Evolutionary conservation across 768 basidiomycete genomes (phyloP), one percentile per base, ranked within the genome.

Genomic region (Epithele typhae): DNA sequence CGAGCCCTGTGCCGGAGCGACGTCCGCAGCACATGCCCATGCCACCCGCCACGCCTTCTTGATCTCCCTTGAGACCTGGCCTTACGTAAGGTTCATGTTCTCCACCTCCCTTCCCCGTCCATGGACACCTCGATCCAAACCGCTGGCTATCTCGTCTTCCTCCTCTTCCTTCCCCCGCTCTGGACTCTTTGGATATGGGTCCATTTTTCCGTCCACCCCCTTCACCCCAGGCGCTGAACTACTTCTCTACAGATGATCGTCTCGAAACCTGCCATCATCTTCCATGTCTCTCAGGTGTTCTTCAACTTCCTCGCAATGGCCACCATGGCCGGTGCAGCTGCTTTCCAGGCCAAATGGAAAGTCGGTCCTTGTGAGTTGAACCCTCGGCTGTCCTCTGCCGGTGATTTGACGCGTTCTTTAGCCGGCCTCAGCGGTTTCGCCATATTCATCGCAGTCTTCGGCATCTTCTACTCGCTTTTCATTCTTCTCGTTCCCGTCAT

Each of bases 241-340:
- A 37, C 37, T 48, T 49, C 32, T 39, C 32, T 54, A 15, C 55
- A 92, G 90, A 88, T 91, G 87, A 91, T 92, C 56, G 80, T 92
- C 37, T 84, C 87, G 19, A 91, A 90, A 70, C 83, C 87, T 6
- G 74, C 82, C 51, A 87, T 92, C 60, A 74, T 90, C 45, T 82
- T 83, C 61, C 81, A 87, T 62, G 64, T 78, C 24, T 81, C 78
- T 3, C 87, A 95, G 71, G 76, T 81, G 44, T 93, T 97, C 74
- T 92, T 95, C 81, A 84, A 87, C 64, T 96, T 97, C 61, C 76
- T 97, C 37, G 81, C 90, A 11, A 86, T 95, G 81, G 86, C 84
- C 38, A 94, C 91, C 61, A 92, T 91, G 57, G 94, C 88, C 7
- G 84, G 87, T 56, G 87, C 92, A 3, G 93, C 93, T 0, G 70